Percentiles rank a stretch among this genome's conserved stretches.
Evolutionary conservation across 768 basidiomycete species (phyloP).

Genomic region (Lentinula sp.): DNA sequence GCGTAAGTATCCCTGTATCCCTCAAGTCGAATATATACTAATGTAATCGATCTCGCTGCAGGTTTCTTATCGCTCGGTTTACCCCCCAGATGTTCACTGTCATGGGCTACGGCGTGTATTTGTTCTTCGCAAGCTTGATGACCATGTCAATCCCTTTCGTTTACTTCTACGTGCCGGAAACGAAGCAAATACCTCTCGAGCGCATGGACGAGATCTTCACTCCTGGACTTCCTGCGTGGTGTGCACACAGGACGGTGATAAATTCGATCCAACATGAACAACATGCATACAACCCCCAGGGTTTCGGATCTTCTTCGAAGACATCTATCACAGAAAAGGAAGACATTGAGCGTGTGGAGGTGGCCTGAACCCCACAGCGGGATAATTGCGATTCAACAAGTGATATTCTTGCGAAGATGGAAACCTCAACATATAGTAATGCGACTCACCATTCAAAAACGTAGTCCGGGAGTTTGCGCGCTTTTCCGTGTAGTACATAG

Average conservation of each 20-base stretch:
- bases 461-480: too few relatives aligned
- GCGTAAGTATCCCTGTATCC: background rate
- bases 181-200: conserved; percentile 34
- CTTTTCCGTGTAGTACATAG: background rate
- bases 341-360: background rate
- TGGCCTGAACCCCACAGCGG: background rate
- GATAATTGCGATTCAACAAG: too few relatives aligned
- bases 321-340: background rate
- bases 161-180: conserved; percentile 33
- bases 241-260: conserved; percentile 25
- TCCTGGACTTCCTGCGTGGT: conserved; percentile 26
- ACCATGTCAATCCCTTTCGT: conserved; percentile 26
- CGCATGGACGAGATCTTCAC: conserved; percentile 36
- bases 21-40: background rate
- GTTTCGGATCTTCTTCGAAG: background rate
- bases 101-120: conserved; percentile 32
- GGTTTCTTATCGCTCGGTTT: conserved; percentile 29
- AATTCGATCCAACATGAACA: background rate
- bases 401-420: too few relatives aligned
- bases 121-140: conserved; percentile 30
- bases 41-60: background rate
- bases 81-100: conserved; percentile 31
- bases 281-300: conserved; percentile 15
- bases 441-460: too few relatives aligned
- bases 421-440: too few relatives aligned